phyloP scores from a whole-genome alignment of 805 yeast species.

The Groenewaldozyma salmanticensis region DNA sequence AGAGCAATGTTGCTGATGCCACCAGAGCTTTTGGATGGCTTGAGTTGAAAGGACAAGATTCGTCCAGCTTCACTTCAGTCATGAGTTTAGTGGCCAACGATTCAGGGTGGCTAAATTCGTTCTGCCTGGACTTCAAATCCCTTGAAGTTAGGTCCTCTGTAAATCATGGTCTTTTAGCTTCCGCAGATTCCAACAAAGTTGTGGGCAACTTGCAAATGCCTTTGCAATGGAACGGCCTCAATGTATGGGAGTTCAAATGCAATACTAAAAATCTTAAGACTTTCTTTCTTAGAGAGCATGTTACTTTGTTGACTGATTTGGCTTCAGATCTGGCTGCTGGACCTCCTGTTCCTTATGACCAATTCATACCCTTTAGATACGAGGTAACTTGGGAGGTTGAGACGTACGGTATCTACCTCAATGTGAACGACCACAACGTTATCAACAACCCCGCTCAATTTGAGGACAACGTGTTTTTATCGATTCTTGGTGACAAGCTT shows the following conservation, averaged over 20 bases:
- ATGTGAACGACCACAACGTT: constrained; percentile 81
- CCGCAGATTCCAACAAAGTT: constrained; percentile 48
- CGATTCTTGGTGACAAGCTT: constrained; percentile 58
- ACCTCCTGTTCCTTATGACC: constrained; percentile 52
- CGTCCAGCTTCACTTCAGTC: constrained; percentile 39
- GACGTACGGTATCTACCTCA: constrained; percentile 54
- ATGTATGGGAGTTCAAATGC: constrained; percentile 56
- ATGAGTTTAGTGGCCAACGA: constrained; percentile 45
- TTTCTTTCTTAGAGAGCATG: constrained; percentile 75
- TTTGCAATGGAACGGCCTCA: constrained; percentile 70
- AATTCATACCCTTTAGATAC: constrained; percentile 65
- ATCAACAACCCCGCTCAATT: constrained; percentile 83
- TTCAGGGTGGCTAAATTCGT: constrained; percentile 45
- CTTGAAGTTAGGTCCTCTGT: constrained; percentile 74
- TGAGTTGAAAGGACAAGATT: constrained; percentile 52
- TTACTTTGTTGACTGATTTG: constrained; percentile 61
- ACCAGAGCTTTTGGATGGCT: constrained; percentile 84
- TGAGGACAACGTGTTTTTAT: constrained; percentile 65
- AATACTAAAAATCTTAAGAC: constrained; percentile 43
- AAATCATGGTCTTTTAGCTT: constrained; percentile 72
- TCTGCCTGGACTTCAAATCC: constrained; percentile 37
- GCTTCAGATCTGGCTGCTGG: constrained; percentile 70
- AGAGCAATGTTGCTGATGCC: constrained; percentile 16
- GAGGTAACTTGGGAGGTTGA: constrained; percentile 47
- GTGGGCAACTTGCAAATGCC: constrained; percentile 60